Conservation (phyloP, 306 rosid species). For the Casuarina cunninghamiana region DNA sequence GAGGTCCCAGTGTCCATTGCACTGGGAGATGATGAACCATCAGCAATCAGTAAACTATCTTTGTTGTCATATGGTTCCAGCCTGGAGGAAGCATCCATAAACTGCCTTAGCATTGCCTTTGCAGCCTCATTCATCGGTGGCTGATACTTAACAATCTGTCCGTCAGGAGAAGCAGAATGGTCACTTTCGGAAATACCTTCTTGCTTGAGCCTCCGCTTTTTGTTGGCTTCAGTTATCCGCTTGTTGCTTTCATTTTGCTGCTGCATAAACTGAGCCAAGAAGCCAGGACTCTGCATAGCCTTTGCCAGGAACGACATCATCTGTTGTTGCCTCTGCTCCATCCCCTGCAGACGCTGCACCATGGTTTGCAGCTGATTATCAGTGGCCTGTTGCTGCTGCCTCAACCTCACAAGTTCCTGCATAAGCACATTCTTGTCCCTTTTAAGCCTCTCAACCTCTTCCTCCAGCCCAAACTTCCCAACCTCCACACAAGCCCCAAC, state of each 20-base stretch:
- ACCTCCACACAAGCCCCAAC: conserved; percentile 95
- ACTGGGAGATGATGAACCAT: conserved; percentile 50
- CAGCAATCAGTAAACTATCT: conserved; percentile 61
- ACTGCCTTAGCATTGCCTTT: conserved; percentile 76
- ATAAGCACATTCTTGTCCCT: conserved; percentile 96
- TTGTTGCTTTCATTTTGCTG: conserved; percentile 87
- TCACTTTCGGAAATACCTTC: conserved; percentile 64
- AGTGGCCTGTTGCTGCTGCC: conserved; percentile 98
- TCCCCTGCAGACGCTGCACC: conserved; percentile 95
- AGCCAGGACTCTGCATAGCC: conserved; percentile 96
- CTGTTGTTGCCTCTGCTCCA: conserved; percentile 98
- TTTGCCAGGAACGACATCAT: conserved; percentile 99
- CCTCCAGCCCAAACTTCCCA: conserved; percentile 96
- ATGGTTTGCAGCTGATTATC: conserved; percentile 89
- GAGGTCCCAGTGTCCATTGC: conserved; percentile 62
- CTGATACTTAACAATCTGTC: conserved; percentile 84
- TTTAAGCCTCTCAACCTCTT: conserved; percentile 95
- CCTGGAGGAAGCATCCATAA: conserved; percentile 62
- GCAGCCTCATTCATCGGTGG: conserved; percentile 76
- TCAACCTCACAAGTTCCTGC: conserved; percentile 96
- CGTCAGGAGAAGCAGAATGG: conserved; percentile 58
- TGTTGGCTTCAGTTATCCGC: conserved; percentile 73
- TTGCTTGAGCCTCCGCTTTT: conserved; percentile 82
- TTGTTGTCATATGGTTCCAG: conserved; percentile 49
- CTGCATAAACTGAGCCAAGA: conserved; percentile 91